These are phyloP conservation scores for Bisporella sp. DNA, from an alignment of 2,329 filamentous ascomycete species.

Conservation along the genomic window DNA sequence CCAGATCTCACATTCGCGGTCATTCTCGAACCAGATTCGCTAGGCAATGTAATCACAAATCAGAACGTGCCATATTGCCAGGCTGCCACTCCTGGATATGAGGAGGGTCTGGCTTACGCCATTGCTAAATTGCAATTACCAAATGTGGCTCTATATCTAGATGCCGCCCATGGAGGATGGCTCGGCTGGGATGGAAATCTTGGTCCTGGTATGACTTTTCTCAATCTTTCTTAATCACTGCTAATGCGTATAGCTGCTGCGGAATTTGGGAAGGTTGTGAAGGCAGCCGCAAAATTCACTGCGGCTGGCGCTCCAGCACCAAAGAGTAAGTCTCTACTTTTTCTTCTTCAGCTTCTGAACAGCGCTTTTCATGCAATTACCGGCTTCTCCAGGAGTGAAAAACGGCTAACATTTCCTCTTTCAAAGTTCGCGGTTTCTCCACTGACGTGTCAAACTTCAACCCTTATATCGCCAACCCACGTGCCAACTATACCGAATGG, in stretches of 20 bases:
- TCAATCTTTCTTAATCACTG: constrained; percentile 10
- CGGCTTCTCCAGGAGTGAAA: too few species aligned
- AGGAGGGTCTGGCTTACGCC: constrained; percentile 48
- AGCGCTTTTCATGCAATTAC: too few species aligned
- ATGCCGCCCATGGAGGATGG: constrained; percentile 59
- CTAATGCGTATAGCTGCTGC: constrained; percentile 28
- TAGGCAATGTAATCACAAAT: constrained; percentile 59
- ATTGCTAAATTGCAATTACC: constrained; percentile 47
- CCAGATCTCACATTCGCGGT: constrained; percentile 35
- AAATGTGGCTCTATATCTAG: constrained; percentile 58
- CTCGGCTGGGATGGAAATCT: constrained; percentile 57
- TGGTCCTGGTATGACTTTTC: constrained; percentile 40
- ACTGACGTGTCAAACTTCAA: constrained; percentile 56
- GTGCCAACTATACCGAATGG: constrained; percentile 32
- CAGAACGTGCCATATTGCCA: constrained; percentile 45
- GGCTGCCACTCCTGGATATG: constrained; percentile 45
- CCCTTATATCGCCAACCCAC: constrained; percentile 38
- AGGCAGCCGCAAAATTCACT: constrained; percentile 35
- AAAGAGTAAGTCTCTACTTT: constrained; percentile 2
- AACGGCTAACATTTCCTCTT: neutral
- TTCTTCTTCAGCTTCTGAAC: too few species aligned
- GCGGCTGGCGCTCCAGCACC: constrained; percentile 37
- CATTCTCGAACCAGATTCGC: constrained; percentile 49
- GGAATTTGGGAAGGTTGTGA: constrained; percentile 33
- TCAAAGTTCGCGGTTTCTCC: constrained; percentile 40